Base-by-base conservation (phyloP, 306 rosid genomes). In the Quercus cerris region DNA sequence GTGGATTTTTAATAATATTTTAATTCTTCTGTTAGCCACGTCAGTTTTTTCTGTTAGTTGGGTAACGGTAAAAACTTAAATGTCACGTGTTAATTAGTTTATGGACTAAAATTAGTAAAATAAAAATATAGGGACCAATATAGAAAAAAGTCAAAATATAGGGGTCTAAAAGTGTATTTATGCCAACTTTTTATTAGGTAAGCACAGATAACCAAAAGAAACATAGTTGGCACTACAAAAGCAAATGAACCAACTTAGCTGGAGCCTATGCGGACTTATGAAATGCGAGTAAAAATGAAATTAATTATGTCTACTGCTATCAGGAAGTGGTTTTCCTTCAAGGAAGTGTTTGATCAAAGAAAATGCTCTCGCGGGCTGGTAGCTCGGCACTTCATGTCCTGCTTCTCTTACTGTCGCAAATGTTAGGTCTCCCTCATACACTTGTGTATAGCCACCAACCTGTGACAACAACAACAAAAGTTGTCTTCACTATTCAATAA, bases 321-420 rank as follows among this genome's bases (percentile, higher is more conserved):
- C 61, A 5, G 94, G 93, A 54, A 88, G 94, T 52, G 85, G 76
- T 17, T 90, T 90, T 67, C 93, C 97, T 25, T 70, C 71, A 38
- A 94, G 85, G 79, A 94, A 91, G 81, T 94, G 91, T 6, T 66
- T 85, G 83, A 89, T 76, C 5, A 93, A 84, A 31, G 97, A 69
- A 46, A 94, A 90, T 1, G 89, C 97, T 84, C 97, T 87, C 23
- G 71, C 82, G 3, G 97, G 97, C 66, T 93, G 94, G 80, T 80
- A 91, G 82, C 94, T 90, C n/a, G 98, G 98, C 54, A 93, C 98
- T 87, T 93, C 89, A 81, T 93, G 98, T 28, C 97, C 97, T 70
- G 97, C 97, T 23, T 46, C 94, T 81, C 97, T 91, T 77, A 91
- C 92, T 22, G 98, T 93, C 0, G 91, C 90, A 71, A 93, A 81